Percentiles rank a stretch among this genome's conserved stretches.
These are phyloP conservation scores for Geosmithia morbida DNA, from an alignment of 2,329 filamentous ascomycete genomes.

Conservation along the genomic window DNA sequence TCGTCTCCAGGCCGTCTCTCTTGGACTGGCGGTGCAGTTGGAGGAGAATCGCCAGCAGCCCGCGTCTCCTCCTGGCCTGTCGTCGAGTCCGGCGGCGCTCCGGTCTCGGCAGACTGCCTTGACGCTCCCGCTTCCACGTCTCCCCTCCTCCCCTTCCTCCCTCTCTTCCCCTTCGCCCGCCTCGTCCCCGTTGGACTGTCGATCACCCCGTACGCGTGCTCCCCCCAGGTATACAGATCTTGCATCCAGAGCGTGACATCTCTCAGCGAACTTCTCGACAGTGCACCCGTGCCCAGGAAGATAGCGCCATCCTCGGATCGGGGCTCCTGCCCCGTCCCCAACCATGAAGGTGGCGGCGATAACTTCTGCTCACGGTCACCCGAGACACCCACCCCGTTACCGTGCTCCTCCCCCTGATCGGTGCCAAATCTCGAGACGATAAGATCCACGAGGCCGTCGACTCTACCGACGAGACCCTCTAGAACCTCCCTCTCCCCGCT, in stretches of 20 bases:
- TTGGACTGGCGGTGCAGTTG: neutral
- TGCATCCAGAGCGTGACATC: slow-evolving; percentile 78
- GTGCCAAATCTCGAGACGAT: slow-evolving; percentile 72
- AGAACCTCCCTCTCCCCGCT: slow-evolving; percentile 89
- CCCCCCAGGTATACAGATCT: slow-evolving; percentile 71
- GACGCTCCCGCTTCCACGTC: no score
- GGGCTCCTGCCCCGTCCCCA: slow-evolving; percentile 56
- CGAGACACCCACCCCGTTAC: slow-evolving; percentile 6
- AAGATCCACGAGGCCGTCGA: slow-evolving; percentile 76
- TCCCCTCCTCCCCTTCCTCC: neutral
- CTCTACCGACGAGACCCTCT: slow-evolving; percentile 68
- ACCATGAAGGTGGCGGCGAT: slow-evolving; percentile 34
- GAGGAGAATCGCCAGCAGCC: no score
- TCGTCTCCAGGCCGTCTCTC: neutral
- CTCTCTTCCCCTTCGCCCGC: slow-evolving; percentile 14
- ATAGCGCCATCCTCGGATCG: slow-evolving; percentile 67
- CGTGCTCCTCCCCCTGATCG: slow-evolving; percentile 13
- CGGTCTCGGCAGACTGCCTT: no score
- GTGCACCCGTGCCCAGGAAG: slow-evolving; percentile 65
- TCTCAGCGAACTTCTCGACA: slow-evolving; percentile 57
- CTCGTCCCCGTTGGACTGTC: slow-evolving; percentile 60
- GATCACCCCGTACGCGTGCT: slow-evolving; percentile 70
- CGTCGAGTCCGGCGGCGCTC: neutral
- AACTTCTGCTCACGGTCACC: slow-evolving; percentile 3
- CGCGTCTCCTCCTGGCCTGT: neutral